These are phyloP conservation scores for Neodidymelliopsis sp. DNA, from an alignment of 2,329 filamentous ascomycete species.

Conservation along the genomic window DNA sequence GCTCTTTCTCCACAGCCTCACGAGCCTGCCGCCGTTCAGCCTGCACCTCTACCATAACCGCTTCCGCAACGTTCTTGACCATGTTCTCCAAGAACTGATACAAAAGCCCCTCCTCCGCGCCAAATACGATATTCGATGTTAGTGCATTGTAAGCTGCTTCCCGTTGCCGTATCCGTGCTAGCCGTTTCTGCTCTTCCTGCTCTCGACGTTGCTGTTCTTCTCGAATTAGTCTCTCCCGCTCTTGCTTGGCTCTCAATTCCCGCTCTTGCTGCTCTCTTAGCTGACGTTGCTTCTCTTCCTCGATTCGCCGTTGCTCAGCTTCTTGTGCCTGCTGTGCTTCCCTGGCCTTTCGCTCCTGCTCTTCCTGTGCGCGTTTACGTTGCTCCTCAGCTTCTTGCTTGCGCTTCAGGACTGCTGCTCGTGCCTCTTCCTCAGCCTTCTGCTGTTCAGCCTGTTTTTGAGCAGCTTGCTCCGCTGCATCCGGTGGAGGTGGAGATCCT, in stretches of 20 bases:
- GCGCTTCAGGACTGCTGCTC: constrained; percentile 21
- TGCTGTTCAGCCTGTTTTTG: constrained; percentile 26
- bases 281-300: constrained; percentile 25
- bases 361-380: constrained; percentile 14
- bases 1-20: constrained; percentile 29
- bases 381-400: constrained; percentile 18
- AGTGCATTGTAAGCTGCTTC: constrained; percentile 41
- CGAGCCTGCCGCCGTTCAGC: constrained; percentile 34
- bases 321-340: constrained; percentile 28
- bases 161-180: constrained; percentile 22
- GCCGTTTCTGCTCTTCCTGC: constrained; percentile 30
- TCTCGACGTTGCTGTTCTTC: constrained; percentile 31
- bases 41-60: constrained; percentile 44
- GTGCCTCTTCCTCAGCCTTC: constrained; percentile 22
- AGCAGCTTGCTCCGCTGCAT: constrained; percentile 18
- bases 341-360: constrained; percentile 13
- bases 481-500: constrained; percentile 20
- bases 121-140: constrained; percentile 49
- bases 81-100: constrained; percentile 55
- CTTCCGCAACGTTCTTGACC: constrained; percentile 44
- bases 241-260: constrained; percentile 26
- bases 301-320: constrained; percentile 25
- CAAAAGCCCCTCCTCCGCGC: constrained; percentile 51
- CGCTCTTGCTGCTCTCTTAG: constrained; percentile 22
- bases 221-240: constrained; percentile 26